phyloP scores from a whole-genome alignment of 1,284 basidiomycete genomes.

The Ganoderma lucidum region DNA sequence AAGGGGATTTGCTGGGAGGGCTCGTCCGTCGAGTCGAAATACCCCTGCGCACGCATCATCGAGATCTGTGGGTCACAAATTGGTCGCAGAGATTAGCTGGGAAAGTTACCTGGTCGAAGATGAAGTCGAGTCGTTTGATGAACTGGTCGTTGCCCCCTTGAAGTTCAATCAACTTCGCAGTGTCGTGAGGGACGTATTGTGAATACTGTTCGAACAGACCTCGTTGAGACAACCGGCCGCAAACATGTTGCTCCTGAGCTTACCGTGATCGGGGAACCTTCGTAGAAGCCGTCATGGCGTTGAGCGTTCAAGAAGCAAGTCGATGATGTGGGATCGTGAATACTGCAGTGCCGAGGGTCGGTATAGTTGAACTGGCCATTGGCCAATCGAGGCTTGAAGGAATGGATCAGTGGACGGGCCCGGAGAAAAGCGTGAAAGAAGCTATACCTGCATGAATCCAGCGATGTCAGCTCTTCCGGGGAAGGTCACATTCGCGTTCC shows the following conservation, averaged over 20 bases:
- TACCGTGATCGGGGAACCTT: slow-evolving; percentile 32
- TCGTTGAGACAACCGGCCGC: no score
- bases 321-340: slow-evolving; percentile 60
- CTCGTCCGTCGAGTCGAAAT: slow-evolving; percentile 65
- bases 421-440: no score
- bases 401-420: no score
- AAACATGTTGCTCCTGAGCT: no score
- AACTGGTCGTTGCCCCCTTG: slow-evolving; percentile 66
- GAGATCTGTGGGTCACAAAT: no score
- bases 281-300: slow-evolving; percentile 70
- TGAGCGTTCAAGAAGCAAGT: slow-evolving; percentile 65
- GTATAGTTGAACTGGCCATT: slow-evolving; percentile 40
- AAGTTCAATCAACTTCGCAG: slow-evolving; percentile 62
- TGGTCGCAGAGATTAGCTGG: no score
- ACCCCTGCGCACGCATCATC: slow-evolving; percentile 26
- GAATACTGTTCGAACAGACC: slow-evolving; percentile 14
- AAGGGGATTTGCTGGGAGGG: slow-evolving; percentile 70
- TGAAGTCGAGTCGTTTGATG: slow-evolving; percentile 60
- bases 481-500: slow-evolving; percentile 62
- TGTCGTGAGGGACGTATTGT: slow-evolving; percentile 71
- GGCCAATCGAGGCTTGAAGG: no score
- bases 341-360: slow-evolving; percentile 71
- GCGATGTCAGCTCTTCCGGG: slow-evolving; percentile 50
- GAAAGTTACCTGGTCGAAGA: slow-evolving; percentile 54
- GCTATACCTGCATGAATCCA: no score